Base-by-base conservation (phyloP, 176 grass and related monocot species). In the Alopecurus myosuroides region DNA sequence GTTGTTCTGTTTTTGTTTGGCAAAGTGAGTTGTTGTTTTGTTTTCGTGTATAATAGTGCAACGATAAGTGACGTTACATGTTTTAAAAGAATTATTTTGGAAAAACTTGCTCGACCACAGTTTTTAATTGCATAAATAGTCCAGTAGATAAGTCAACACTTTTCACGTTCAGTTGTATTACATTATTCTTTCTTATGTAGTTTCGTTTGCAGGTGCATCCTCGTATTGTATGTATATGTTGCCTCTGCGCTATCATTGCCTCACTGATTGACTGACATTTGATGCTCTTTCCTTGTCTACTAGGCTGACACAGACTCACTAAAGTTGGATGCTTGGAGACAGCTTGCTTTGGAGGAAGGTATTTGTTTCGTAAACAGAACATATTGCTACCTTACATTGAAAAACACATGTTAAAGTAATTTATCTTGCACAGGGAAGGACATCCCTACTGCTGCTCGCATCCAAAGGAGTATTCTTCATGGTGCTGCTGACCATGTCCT, bases 321-420 rank as follows among this genome's bases (percentile, higher is more conserved):
- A 61, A 99, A 96, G 78, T 74, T 99, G 81, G 90, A 95, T 90
- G 89, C 91, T 77, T 99, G 97, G 97, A 95, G 81, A 83, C 97
- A 96, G 70, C 91, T 99, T 94, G 97, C 97, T 89, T 86, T 75
- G 76, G 93, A 99, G 82, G 97, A 99, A 89, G 97, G 93, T 99
- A 86, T 40, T 25, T 31, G 44, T 29, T 60, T 51, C 49, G 52
- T 67, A 81, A 70, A 41, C 15, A 19, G 41, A 6, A 17, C 84
- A 30, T 45, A 73, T 74, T 87, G 48, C 48, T 80, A 34, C 34
- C 19, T 51, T 31, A 51, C 29, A 46, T 90, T 74, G 35, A 50
- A 78, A 65, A 31, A 76, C 53, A 72, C 17, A 40, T 72, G 1
- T 37, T 78, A 68, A 87, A 48, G n/a, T 58, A 77, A 19, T 67